phyloP scores from a whole-genome alignment of 768 basidiomycete species.

The Auriscalpium microsporum region DNA sequence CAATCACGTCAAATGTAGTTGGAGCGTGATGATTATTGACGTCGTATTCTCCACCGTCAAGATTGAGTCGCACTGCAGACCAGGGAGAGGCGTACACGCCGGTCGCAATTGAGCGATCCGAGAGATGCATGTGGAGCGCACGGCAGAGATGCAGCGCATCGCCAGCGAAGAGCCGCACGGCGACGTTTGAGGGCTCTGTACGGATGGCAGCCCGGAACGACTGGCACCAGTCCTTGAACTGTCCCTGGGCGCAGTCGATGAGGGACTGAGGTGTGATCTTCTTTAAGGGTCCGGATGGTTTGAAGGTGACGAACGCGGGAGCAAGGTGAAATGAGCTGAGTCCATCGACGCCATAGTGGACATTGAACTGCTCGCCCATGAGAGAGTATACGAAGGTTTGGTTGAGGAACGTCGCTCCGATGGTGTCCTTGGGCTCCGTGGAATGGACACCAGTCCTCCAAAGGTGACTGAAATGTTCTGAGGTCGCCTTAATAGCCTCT shows the following conservation, averaged over 20 bases:
- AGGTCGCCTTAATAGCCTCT: conserved; percentile 9
- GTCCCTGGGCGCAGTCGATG: conserved; percentile 21
- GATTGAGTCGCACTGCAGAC: conserved; percentile 25
- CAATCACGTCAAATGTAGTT: conserved; percentile 34
- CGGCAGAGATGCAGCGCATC: conserved; percentile 32
- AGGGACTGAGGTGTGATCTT: conserved; percentile 13
- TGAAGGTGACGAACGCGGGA: conserved; percentile 13
- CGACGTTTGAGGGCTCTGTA: conserved; percentile 3
- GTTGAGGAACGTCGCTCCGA: conserved; percentile 28
- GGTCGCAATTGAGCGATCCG: conserved; percentile 5
- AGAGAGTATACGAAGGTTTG: conserved; percentile 38
- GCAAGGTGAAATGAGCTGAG: conserved; percentile 35
- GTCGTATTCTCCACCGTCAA: conserved; percentile 27
- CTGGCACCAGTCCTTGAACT: conserved; percentile 31
- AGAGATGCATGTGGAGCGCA: background rate
- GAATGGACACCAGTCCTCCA: conserved; percentile 37
- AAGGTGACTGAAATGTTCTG: conserved; percentile 23
- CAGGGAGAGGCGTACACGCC: conserved; percentile 29
- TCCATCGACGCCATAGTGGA: conserved; percentile 40
- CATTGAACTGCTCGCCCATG: conserved; percentile 28
- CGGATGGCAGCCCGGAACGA: conserved; percentile 17
- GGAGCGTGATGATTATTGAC: conserved; percentile 19
- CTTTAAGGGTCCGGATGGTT: background rate
- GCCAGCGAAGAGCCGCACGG: conserved; percentile 34
- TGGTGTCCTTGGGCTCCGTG: conserved; percentile 8